Evolutionary conservation across 2,329 filamentous ascomycete species (phyloP).

Genomic region (Emmonsia crescens): DNA sequence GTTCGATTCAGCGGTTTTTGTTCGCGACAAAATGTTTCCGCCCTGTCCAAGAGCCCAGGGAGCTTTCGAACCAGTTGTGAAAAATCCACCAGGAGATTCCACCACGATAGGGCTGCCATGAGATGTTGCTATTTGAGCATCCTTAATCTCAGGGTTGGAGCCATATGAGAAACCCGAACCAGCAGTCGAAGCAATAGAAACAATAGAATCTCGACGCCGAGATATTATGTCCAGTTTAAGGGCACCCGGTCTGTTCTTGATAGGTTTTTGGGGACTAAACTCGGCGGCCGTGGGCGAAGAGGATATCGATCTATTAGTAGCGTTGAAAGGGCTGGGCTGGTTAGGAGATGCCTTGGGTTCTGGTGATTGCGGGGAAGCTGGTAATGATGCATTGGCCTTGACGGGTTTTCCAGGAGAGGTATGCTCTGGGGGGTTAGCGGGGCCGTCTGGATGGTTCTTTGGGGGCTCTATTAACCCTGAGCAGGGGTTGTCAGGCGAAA

Average conservation of each 20-base stretch:
- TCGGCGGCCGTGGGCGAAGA: not conserved
- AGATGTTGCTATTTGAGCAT: slow-evolving; percentile 16
- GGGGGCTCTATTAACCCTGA: not conserved
- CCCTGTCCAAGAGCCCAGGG: slow-evolving; percentile 16
- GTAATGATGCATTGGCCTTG: not conserved
- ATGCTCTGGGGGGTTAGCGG: too few relatives aligned
- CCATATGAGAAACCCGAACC: slow-evolving; percentile 16
- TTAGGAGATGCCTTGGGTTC: not conserved
- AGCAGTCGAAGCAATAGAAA: slow-evolving; percentile 15
- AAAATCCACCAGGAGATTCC: slow-evolving; percentile 12
- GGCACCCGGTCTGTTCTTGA: slow-evolving; percentile 17
- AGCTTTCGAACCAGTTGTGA: slow-evolving; percentile 21
- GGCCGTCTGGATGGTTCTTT: not conserved
- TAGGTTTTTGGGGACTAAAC: slow-evolving; percentile 24
- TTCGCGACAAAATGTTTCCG: slow-evolving; percentile 8
- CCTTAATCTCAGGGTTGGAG: slow-evolving; percentile 19
- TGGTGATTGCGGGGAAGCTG: not conserved
- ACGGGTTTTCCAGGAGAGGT: not conserved
- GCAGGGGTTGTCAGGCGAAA: not conserved
- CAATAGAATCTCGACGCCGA: slow-evolving; percentile 14
- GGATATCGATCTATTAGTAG: not conserved
- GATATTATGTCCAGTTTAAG: slow-evolving; percentile 16
- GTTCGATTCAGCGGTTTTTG: slow-evolving; percentile 10
- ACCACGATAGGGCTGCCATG: slow-evolving; percentile 18
- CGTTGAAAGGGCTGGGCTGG: not conserved